These are phyloP conservation scores for Bipolaris victoriae DNA, from an alignment of 2,329 filamentous ascomycete species.

Conservation along the genomic window DNA sequence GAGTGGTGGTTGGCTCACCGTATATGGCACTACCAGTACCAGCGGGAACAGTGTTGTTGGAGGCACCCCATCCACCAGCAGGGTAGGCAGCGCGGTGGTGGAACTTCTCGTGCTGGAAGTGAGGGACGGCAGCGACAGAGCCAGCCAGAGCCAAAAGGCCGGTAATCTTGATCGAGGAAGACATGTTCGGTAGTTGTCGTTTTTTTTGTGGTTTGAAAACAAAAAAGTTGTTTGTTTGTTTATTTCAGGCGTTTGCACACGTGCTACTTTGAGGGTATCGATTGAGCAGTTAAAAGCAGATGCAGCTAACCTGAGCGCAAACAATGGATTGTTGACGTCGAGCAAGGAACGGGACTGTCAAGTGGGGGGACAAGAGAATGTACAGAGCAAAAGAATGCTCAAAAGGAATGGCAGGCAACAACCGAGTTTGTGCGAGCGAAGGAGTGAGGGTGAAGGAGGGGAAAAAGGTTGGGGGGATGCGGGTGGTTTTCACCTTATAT, in stretches of 20 bases:
- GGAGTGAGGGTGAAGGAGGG: conserved; percentile 9
- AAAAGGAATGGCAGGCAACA: conserved; percentile 15
- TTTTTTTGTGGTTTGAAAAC: neutral
- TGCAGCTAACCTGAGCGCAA: conserved; percentile 20
- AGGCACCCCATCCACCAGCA: conserved; percentile 39
- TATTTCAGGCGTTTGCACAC: neutral
- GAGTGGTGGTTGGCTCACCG: conserved; percentile 33
- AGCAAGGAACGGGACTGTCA: conserved; percentile 16
- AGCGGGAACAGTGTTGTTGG: conserved; percentile 34
- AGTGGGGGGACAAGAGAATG: conserved; percentile 16
- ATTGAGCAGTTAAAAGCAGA: conserved; percentile 13
- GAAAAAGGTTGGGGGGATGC: neutral
- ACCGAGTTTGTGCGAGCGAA: conserved; percentile 12
- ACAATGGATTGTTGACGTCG: conserved; percentile 14
- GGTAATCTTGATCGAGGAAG: conserved; percentile 47
- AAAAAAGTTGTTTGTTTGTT: neutral
- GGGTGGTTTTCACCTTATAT: conserved; percentile 14
- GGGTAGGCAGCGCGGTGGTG: conserved; percentile 40
- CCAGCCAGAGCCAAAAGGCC: conserved; percentile 52
- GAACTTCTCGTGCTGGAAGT: conserved; percentile 38
- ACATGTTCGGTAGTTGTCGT: conserved; percentile 40
- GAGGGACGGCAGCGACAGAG: conserved; percentile 49
- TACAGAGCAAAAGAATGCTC: conserved; percentile 16
- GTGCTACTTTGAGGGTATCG: conserved; percentile 11
- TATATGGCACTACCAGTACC: conserved; percentile 31